Base-by-base conservation (phyloP, 2,329 filamentous ascomycete genomes). In the Calonectria pseudoreteaudii region DNA sequence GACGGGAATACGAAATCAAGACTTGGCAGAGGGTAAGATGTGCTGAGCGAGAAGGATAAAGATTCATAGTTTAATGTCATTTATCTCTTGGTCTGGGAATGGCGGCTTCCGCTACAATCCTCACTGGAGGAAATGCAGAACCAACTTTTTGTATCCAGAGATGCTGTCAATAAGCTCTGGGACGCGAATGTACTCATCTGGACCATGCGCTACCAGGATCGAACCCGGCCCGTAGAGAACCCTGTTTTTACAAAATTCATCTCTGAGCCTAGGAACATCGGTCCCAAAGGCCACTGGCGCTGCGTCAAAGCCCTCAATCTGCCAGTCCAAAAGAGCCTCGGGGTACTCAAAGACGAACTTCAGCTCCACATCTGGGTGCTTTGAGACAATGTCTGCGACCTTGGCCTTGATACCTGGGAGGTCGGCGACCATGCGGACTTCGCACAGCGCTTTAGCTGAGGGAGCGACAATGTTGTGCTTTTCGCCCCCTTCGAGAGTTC, bases 391-490 rank as follows among this genome's bases (percentile, higher is more conserved):
- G 0, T 83, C 82, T 3, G 77, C 75, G 30, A 86, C 81, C 52
- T 81, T 78, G 67, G 68, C 65, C 73, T 84, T 83, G 67, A 86
- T 82, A 2, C 76, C 80, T 0, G 81, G 75, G 9, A 86, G 75
- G 66, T 85, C 82, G 1, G 78, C 80, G 4, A 84, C 82, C 67
- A 86, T 82, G 52, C 85, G 84, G n/a, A 86, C 80, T 58, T 82
- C 83, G 76, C 85, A 86, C 18, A 86, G 82, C 2, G 85, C 84
- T 41, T 81, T 83, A 8, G 84, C 84, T 3, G 80, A 80, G 11
- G 82, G 81, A 0, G 85, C 84, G 6, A 86, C 76, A 60, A 86
- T 83, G 73, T 86, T 86, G 74, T 86, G 84, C 65, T 80, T 82
- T 53, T 81, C 83, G 7, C 85, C 85, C 23, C 85, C 85, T 53